phyloP scores from a whole-genome alignment of 176 grass and related monocot species.

The Carex scoparia region DNA sequence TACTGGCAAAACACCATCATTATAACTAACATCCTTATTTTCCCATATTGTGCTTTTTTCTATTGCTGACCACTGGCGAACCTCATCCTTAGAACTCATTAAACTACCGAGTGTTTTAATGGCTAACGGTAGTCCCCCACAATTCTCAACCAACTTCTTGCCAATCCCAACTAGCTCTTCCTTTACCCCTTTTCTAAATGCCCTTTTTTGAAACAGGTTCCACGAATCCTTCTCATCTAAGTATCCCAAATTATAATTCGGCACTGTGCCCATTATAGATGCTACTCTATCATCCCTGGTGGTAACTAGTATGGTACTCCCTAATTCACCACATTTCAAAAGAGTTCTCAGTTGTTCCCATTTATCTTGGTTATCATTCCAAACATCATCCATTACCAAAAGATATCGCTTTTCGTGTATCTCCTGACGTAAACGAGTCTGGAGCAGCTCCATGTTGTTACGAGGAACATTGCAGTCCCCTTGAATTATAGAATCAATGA shows the following conservation, averaged over 20 bases:
- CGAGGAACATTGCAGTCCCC: neutral
- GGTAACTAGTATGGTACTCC: conserved; percentile 35
- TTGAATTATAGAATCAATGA: neutral
- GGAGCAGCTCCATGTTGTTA: neutral
- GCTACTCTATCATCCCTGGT: neutral
- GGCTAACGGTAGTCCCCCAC: neutral
- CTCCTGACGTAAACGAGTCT: neutral
- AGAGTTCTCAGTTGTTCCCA: conserved; percentile 13
- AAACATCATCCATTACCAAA: conserved; percentile 30
- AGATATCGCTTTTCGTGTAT: neutral
- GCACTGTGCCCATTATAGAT: neutral
- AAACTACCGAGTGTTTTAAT: neutral
- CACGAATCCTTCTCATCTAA: neutral
- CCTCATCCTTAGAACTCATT: neutral
- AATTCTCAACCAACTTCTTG: neutral
- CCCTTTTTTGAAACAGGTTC: conserved; percentile 3
- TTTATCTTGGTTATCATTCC: conserved; percentile 22
- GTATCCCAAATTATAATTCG: neutral
- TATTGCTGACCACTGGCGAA: neutral
- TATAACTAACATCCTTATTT: too few relatives aligned
- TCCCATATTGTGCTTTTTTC: neutral
- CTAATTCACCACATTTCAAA: neutral
- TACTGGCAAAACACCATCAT: neutral
- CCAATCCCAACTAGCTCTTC: neutral
- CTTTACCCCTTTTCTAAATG: neutral